Conservation (phyloP, 1,139 yeast species). For the Scheffersomyces segobiensis region DNA sequence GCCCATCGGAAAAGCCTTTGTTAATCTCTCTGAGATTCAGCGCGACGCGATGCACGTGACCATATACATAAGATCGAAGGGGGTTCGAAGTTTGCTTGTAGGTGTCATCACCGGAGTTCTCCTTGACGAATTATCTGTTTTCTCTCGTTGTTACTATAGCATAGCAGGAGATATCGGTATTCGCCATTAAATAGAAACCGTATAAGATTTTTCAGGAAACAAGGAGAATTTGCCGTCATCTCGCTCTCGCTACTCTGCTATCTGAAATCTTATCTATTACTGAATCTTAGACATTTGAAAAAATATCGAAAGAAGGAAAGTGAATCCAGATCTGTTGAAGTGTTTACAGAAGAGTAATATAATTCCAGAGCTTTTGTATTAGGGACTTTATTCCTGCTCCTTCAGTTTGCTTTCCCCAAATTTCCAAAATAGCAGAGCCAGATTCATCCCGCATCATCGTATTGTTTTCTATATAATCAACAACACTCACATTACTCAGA, state of each 20-base stretch:
- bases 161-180: neutral
- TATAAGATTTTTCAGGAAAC: neutral
- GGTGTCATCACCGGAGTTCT: neutral
- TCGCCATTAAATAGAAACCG: neutral
- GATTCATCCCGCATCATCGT: neutral
- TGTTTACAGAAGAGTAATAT: neutral
- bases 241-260: neutral
- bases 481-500: neutral
- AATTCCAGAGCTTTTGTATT: neutral
- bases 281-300: no score
- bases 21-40: neutral
- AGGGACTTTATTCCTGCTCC: neutral
- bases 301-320: neutral
- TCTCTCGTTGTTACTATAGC: neutral
- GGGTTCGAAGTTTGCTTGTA: neutral
- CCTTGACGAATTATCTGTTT: neutral
- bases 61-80: neutral
- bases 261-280: neutral
- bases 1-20: neutral
- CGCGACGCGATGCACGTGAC: neutral
- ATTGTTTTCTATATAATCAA: neutral
- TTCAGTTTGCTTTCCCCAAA: neutral
- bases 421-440: neutral
- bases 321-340: neutral
- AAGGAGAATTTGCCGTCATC: neutral